Base-by-base conservation (phyloP, 2,329 filamentous ascomycete species). In the Monosporascus sp. region DNA sequence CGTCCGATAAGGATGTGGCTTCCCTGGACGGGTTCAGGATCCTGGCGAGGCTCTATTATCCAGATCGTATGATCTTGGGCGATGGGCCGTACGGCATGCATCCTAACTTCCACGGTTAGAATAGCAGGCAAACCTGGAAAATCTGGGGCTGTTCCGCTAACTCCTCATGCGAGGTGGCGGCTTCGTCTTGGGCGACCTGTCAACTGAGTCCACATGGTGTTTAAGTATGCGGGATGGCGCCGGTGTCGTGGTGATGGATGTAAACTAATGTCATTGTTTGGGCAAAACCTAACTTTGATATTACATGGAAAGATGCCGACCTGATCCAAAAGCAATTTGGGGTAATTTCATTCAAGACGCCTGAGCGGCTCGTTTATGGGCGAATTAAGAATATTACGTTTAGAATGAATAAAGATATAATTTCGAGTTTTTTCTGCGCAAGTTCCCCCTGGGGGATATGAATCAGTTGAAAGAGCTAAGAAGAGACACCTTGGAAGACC, bases 221-320 rank as follows among this genome's bases (percentile, higher is more conserved):
- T 54, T 70, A 44, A 68, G 58, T 49, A 69, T 73, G 68, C 62
- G 67, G 0, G 66, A 71, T 45, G 62, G 61, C 14, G 69, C 68
- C 1, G 69, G 69, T 1, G 59, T 74, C 1, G 68, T 65, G 1
- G 67, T 74, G 2, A 58, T 73, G 5, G 71, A 73, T 46, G 70
- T 73, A 25, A 66, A 70, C 49, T 74, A 74, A 54, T 68, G 71
- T 2, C 70, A 68, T 39, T 73, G 70, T 46, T 70, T 70, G 2
- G 69, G 69, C 71, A 52, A 51, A 61, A 49, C 14, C 22, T n/a
- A n/a, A 6, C 27, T 17, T 38, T 11, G 14, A 38, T 20, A 4
- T 34, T 3, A 17, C n/a, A 5, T 22, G 36, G 4, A 15, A 14
- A 20, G 44, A n/a, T 48, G 18, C 14, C 3, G 14, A 20, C 27